Evolutionary conservation across 192 early-diverging fungal genomes (phyloP).

Genomic region (Oehlia diaphana): DNA sequence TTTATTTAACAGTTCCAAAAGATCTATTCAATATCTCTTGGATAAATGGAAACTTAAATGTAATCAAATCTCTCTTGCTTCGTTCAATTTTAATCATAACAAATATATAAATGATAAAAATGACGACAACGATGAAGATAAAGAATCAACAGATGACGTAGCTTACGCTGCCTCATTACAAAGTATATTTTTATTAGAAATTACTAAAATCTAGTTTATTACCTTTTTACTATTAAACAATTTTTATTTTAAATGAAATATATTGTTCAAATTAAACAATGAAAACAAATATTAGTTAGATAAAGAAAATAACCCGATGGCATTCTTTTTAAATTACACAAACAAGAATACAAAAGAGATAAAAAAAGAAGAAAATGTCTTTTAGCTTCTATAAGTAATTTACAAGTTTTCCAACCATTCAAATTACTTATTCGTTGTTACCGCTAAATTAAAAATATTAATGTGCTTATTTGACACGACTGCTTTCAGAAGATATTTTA

Average conservation of each 20-base stretch:
- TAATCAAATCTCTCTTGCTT: constrained; percentile 15
- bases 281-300: too few relatives aligned
- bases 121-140: not conserved
- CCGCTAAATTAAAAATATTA: not conserved
- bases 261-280: too few relatives aligned
- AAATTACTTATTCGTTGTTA: not conserved
- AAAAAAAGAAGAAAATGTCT: not conserved
- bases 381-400: not conserved
- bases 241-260: too few relatives aligned
- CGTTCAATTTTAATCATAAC: constrained; percentile 12
- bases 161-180: not conserved
- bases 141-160: not conserved
- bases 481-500: not conserved
- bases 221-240: too few relatives aligned
- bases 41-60: constrained; percentile 29
- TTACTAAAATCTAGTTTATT: not conserved
- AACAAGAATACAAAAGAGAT: not conserved
- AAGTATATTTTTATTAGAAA: constrained; percentile 20
- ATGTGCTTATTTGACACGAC: not conserved
- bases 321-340: too few relatives aligned
- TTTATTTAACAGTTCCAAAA: constrained; percentile 10
- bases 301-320: too few relatives aligned
- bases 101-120: constrained; percentile 22
- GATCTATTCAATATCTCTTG: constrained; percentile 23
- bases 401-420: not conserved